These are phyloP conservation scores for Candida gorgasii DNA, from an alignment of 805 yeast species.

Conservation along the genomic window DNA sequence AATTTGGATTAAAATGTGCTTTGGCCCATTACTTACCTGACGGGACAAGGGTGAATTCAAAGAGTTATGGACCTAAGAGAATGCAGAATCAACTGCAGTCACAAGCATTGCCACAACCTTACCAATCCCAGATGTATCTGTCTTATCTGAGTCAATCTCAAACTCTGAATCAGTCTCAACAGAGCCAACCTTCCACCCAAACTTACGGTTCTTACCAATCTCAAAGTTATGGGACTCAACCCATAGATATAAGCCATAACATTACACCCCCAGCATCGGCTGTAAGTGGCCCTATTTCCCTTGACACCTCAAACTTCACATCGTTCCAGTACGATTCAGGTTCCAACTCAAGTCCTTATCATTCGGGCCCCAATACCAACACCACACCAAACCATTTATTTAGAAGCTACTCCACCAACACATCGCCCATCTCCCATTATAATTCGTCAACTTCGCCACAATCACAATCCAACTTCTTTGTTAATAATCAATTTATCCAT, in stretches of 20 bases:
- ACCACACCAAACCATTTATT: slow-evolving; percentile 8
- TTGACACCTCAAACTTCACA: slow-evolving; percentile 1
- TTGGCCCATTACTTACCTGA: slow-evolving; percentile 89
- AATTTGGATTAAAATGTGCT: slow-evolving; percentile 93
- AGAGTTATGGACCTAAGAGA: slow-evolving; percentile 8
- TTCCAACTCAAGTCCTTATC: slow-evolving; percentile 1
- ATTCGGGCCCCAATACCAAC: background rate
- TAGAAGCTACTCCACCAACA: slow-evolving; percentile 17
- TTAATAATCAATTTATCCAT: slow-evolving; percentile 10
- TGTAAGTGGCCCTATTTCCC: background rate
- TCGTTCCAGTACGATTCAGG: slow-evolving; percentile 5
- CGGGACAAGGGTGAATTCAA: slow-evolving; percentile 74
- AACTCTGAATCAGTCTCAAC: background rate
- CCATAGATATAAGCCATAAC: slow-evolving; percentile 10
- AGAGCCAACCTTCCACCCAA: background rate
- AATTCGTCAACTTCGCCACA: slow-evolving; percentile 12
- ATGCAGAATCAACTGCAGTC: background rate
- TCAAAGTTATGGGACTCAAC: slow-evolving; percentile 7
- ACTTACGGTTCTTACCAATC: background rate
- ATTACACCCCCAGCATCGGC: background rate
- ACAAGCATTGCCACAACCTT: no score
- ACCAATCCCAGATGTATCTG: no score
- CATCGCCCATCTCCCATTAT: slow-evolving; percentile 13
- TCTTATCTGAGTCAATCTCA: no score
- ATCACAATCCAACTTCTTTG: slow-evolving; percentile 14